A percentile compares a stretch with the other conserved stretches of the same genome.
These are phyloP conservation scores for Ascochyta lentis DNA, from an alignment of 2,329 filamentous ascomycete genomes.

Conservation along the genomic window DNA sequence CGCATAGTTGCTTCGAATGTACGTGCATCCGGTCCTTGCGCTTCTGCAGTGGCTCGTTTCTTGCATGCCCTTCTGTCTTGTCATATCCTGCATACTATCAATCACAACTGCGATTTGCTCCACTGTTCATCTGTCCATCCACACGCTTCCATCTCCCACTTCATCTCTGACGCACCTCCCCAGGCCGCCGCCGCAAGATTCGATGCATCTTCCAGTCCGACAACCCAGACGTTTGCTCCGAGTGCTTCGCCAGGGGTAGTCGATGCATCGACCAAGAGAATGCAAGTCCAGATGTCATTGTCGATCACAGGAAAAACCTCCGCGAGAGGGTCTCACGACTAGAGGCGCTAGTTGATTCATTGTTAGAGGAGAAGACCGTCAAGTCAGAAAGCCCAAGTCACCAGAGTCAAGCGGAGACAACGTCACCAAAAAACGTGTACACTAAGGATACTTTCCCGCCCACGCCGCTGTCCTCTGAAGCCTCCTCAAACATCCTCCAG, in stretches of 20 bases:
- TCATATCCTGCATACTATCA: constrained; percentile 9
- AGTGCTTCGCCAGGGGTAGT: constrained; percentile 55
- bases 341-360: constrained; percentile 49
- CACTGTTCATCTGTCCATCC: neutral
- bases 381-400: constrained; percentile 38
- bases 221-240: constrained; percentile 51
- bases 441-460: constrained; percentile 38
- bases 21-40: constrained; percentile 30
- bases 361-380: constrained; percentile 46
- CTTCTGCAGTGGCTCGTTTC: constrained; percentile 5
- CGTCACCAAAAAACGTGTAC: constrained; percentile 34
- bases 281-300: constrained; percentile 49
- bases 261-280: constrained; percentile 56
- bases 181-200: constrained; percentile 59
- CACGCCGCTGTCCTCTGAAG: constrained; percentile 44
- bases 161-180: constrained; percentile 29
- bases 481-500: constrained; percentile 30
- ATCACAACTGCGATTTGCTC: constrained; percentile 4
- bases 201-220: constrained; percentile 54
- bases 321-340: constrained; percentile 52
- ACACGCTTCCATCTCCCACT: neutral
- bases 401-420: constrained; percentile 32
- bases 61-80: neutral
- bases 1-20: constrained; percentile 55
- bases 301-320: constrained; percentile 53